Conservation (phyloP, 2,329 filamentous ascomycete genomes). For the Plectosphaerella cucumerina region DNA sequence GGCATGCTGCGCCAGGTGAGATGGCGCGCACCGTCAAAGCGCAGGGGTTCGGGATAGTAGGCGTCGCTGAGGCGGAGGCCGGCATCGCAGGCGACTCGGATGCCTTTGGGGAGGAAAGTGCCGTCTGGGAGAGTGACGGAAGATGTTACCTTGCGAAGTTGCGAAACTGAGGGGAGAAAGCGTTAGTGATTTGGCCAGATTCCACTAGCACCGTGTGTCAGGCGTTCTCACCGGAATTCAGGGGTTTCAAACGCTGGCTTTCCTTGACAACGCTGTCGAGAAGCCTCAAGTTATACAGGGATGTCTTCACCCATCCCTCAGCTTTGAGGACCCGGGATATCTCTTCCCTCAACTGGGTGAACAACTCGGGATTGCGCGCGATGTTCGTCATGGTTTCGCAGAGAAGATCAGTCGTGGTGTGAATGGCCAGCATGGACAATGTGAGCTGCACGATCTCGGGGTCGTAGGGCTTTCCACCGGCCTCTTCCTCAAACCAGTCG, state of each 20-base stretch:
- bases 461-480: constrained; percentile 59
- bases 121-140: constrained; percentile 9
- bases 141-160: too few relatives aligned
- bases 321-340: constrained; percentile 27
- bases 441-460: constrained; percentile 66
- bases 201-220: background rate
- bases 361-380: constrained; percentile 29
- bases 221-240: background rate
- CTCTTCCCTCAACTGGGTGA: constrained; percentile 36
- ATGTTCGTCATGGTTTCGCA: constrained; percentile 35
- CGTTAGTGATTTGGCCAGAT: background rate
- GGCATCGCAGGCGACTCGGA: background rate
- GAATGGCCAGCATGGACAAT: constrained; percentile 58
- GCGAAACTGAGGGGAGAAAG: too few relatives aligned
- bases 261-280: constrained; percentile 39
- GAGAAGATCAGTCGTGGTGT: constrained; percentile 33
- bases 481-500: constrained; percentile 37
- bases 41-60: background rate
- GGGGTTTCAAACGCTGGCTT: constrained; percentile 19
- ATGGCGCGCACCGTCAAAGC: constrained; percentile 5
- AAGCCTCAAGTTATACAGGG: constrained; percentile 31
- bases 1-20: constrained; percentile 1
- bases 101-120: constrained; percentile 4
- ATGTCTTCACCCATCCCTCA: constrained; percentile 28
- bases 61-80: constrained; percentile 1